Conservation (phyloP, 2,329 filamentous ascomycete genomes). For the Scedosporium dehoogii region DNA sequence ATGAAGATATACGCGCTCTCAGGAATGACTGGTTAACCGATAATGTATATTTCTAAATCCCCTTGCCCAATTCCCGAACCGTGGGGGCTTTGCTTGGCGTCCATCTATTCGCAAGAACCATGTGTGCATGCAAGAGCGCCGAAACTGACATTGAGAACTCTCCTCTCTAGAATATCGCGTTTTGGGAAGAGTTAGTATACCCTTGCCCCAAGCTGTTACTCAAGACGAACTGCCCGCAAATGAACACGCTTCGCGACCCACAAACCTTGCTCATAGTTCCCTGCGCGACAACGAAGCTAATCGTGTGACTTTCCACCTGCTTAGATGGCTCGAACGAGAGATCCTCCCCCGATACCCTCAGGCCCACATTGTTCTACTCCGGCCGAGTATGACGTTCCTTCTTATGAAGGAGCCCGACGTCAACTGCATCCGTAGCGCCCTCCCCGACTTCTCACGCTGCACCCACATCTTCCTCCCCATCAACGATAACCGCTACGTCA, state of each 20-base stretch:
- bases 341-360: conserved; percentile 69
- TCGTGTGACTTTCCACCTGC: not conserved
- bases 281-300: conserved; percentile 9
- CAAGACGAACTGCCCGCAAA: too few relatives aligned
- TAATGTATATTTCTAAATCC: conserved; percentile 53
- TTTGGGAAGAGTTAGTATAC: conserved; percentile 80
- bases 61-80: not conserved
- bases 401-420: conserved; percentile 64
- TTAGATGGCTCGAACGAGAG: conserved; percentile 77
- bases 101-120: not conserved
- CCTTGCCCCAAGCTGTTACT: not conserved
- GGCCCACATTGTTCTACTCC: conserved; percentile 80
- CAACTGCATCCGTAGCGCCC: conserved; percentile 49
- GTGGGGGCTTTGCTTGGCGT: not conserved
- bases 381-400: conserved; percentile 87
- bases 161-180: conserved; percentile 67
- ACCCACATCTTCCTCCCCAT: conserved; percentile 95
- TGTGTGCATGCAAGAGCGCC: not conserved
- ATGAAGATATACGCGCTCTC: conserved; percentile 77
- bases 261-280: too few relatives aligned
- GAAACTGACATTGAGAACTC: conserved; percentile 1
- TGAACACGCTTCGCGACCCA: too few relatives aligned
- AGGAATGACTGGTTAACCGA: conserved; percentile 95
- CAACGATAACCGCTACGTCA: conserved; percentile 74
- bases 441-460: conserved; percentile 70